Base-by-base conservation (phyloP, 139 green algal genomes). In the Edaphochlamys debaryana region DNA sequence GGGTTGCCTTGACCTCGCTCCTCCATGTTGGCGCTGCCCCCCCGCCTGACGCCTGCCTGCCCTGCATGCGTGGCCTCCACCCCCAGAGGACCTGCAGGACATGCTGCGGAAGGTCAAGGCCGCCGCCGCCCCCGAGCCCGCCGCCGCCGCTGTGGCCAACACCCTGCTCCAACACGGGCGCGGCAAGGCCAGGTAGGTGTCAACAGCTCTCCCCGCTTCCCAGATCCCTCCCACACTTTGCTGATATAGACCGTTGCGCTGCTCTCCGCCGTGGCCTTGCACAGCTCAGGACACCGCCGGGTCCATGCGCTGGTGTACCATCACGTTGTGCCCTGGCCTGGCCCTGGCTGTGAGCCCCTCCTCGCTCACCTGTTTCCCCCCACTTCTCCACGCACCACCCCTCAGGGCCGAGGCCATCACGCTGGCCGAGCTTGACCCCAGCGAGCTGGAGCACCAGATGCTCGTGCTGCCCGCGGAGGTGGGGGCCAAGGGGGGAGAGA, bases 351-450 rank as follows among this genome's bases (percentile, higher is more conserved):
- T n/a, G n/a, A n/a, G n/a, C n/a, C n/a, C n/a, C n/a, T n/a, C 45
- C 45, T 54, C 45, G 45, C 45, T 54, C 45, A 54, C 45, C 45
- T 54, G 45, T n/a, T 54, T 63, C 54, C 20, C 54, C 22, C 54
- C 54, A 30, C 54, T 25, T 63, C 54, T 22, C 54, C 19, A 63
- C 54, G 6, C 60, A 20, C 30, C n/a, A n/a, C n/a, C 15, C 36
- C 64, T 60, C 87, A 93, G 83, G 87, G 69, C 82, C 19, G 91
- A 93, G 71, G 87, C 86, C 60, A 94, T 94, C 80, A 94, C 90
- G 29, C 32, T 67, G 25, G 41, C 32, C 36, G 82, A 92, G 75
- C 25, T 90, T 37, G 54, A 54, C 75, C 22, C n/a, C n/a, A n/a
- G n/a, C n/a, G n/a, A n/a, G n/a, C n/a, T 54, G 34, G 85, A 89